These are phyloP conservation scores for Torulaspora quercuum DNA, from an alignment of 805 yeast species.

Conservation along the genomic window DNA sequence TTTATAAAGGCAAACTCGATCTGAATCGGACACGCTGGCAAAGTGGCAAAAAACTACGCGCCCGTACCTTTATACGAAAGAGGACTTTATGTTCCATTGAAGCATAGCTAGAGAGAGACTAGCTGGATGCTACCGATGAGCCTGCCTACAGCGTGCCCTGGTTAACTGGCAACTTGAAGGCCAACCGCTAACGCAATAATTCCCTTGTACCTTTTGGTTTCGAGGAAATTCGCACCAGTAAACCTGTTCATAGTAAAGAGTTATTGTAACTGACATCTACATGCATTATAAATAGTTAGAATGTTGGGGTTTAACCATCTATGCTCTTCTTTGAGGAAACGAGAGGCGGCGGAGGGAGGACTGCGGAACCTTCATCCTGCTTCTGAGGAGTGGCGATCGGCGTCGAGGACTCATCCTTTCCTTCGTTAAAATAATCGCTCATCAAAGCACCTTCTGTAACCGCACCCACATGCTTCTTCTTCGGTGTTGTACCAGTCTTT, in stretches of 20 bases:
- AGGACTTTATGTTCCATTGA: not conserved
- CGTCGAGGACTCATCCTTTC: slow-evolving; percentile 28
- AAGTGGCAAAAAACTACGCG: slow-evolving; percentile 2
- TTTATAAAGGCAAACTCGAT: slow-evolving; percentile 2
- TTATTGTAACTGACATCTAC: no score
- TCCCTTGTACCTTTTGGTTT: no score
- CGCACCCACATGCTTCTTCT: slow-evolving; percentile 17
- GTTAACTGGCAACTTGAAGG: no score
- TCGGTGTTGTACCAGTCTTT: slow-evolving; percentile 7
- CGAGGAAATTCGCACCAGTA: no score
- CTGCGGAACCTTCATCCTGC: not conserved
- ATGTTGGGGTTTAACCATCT: slow-evolving; percentile 3
- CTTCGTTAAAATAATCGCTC: slow-evolving; percentile 34
- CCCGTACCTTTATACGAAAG: no score
- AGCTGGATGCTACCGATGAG: no score
- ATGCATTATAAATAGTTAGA: no score
- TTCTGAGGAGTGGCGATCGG: slow-evolving; percentile 12
- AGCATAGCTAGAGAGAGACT: not conserved
- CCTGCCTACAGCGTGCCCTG: no score
- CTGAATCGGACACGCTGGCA: slow-evolving; percentile 16
- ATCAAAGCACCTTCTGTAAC: slow-evolving; percentile 17
- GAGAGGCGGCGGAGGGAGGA: slow-evolving; percentile 9
- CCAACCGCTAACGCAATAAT: no score
- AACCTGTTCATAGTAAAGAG: no score
- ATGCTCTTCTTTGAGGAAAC: slow-evolving; percentile 2